A percentile compares a stretch with the other conserved stretches of the same genome.
Conservation (phyloP, 164 flowering plant genomes). For the grape (Vitis vinifera) region ASM3070453v1 NC_081807.1:3648501-3649000, state of each 20-base stretch:
- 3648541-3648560: neutral
- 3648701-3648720: neutral
- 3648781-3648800: neutral
- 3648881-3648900: neutral
- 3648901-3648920: slow-evolving; percentile 4
- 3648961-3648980: slow-evolving; percentile 14
- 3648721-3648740: neutral
- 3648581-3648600: neutral
- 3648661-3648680: neutral
- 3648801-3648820: neutral
- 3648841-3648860: neutral
- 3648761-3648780: neutral
- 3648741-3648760: neutral
- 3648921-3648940: slow-evolving; percentile 22
- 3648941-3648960: slow-evolving; percentile 10
- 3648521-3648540: neutral
- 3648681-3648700: neutral
- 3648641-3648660: neutral
- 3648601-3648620: neutral
- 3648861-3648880: neutral
- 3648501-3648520: neutral
- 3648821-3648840: neutral
- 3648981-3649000: slow-evolving; percentile 17
- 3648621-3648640: neutral
- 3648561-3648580: neutral